These are phyloP conservation scores for Parsonsia alboflavescens DNA, from an alignment of 257 asterid genomes.

Conservation along the genomic window DNA sequence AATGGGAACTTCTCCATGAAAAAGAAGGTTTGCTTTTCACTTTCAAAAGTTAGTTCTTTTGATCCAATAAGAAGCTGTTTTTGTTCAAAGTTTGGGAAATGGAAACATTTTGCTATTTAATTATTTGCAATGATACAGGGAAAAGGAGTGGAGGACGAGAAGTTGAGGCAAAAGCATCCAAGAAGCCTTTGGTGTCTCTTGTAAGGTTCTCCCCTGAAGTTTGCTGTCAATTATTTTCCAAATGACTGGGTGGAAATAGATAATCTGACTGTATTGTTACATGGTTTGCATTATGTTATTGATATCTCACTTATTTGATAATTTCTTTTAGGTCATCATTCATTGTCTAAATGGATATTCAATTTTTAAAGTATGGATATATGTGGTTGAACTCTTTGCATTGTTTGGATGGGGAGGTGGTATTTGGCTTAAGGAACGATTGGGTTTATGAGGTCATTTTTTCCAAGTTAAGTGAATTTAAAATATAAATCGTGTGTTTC, in stretches of 20 bases:
- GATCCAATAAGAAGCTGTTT: background rate
- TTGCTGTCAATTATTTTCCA: background rate
- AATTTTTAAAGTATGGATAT: background rate
- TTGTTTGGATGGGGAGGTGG: background rate
- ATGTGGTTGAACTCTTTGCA: background rate
- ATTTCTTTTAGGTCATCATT: background rate
- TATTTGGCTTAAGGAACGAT: background rate
- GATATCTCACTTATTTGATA: background rate
- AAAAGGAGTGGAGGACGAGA: conserved; percentile 23
- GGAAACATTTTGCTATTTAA: background rate
- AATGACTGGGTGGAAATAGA: background rate
- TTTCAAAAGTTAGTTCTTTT: background rate
- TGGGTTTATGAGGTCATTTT: background rate
- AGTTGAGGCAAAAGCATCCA: conserved; percentile 20
- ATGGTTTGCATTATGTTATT: background rate
- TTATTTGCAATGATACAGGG: conserved; percentile 33
- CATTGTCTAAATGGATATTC: background rate
- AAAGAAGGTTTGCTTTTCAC: conserved; percentile 28
- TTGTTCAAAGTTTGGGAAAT: background rate
- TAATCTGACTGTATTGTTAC: background rate
- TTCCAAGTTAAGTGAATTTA: background rate
- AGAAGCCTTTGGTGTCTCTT: conserved; percentile 25
- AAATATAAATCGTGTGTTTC: background rate
- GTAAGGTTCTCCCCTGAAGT: conserved; percentile 32
- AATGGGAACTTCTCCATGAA: conserved; percentile 24